phyloP scores from a whole-genome alignment of 306 rosid genomes.

The Trifolium subterraneum region DNA sequence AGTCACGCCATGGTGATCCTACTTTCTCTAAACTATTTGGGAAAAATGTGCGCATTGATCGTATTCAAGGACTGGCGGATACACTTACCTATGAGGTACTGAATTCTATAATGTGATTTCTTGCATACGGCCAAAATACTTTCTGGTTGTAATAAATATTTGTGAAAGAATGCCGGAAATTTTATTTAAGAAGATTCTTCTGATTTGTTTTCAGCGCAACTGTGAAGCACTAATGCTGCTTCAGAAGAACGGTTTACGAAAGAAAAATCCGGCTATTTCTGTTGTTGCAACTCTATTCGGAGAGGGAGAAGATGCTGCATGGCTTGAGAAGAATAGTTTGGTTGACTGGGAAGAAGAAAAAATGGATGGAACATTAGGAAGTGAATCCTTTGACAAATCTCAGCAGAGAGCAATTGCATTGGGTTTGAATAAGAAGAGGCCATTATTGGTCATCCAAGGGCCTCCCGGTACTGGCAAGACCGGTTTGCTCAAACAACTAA shows the following conservation, averaged over 20 bases:
- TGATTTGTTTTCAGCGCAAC: conserved; percentile 66
- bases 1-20: conserved; percentile 85
- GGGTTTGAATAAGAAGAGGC: conserved; percentile 76
- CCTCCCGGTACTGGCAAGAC: conserved; percentile 95
- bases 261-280: conserved; percentile 78
- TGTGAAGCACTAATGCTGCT: conserved; percentile 90
- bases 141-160: not conserved
- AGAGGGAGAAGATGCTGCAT: conserved; percentile 64
- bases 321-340: conserved; percentile 66
- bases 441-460: conserved; percentile 78
- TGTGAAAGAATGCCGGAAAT: not conserved
- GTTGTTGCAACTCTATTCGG: conserved; percentile 78
- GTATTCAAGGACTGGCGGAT: conserved; percentile 81
- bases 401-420: conserved; percentile 65
- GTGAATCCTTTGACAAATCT: conserved; percentile 58
- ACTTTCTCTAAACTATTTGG: conserved; percentile 85
- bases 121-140: conserved; percentile 20
- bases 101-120: conserved; percentile 34
- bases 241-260: conserved; percentile 74
- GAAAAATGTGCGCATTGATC: conserved; percentile 80
- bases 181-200: conserved; percentile 19
- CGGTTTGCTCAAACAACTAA: conserved; percentile 72
- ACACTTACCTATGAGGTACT: conserved; percentile 83
- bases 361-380: conserved; percentile 38
- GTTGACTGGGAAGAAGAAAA: conserved; percentile 63